Conservation (phyloP, 768 basidiomycete species). For the Termitomyces sp. region DNA sequence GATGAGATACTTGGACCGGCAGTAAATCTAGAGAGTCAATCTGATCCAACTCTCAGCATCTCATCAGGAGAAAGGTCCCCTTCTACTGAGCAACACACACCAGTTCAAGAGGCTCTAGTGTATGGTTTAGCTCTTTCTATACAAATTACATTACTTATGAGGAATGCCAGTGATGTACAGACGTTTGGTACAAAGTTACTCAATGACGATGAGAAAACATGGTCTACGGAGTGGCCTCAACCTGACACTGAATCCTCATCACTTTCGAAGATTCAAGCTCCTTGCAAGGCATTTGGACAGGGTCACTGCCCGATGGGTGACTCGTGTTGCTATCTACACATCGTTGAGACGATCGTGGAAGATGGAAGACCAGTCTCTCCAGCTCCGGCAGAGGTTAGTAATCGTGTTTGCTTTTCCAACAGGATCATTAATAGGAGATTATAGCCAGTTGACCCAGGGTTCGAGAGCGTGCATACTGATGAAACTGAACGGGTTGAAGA, state of each 20-base stretch:
- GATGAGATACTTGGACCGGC: not conserved
- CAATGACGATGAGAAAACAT: conserved; percentile 16
- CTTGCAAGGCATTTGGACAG: conserved; percentile 32
- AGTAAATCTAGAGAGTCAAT: not conserved
- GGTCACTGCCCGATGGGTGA: conserved; percentile 29
- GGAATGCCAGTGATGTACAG: not conserved
- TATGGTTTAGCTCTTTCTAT: not conserved
- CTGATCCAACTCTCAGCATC: too few relatives aligned
- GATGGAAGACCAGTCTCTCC: not conserved
- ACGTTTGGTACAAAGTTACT: not conserved
- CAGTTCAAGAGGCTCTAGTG: not conserved
- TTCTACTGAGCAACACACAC: not conserved
- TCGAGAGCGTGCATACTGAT: not conserved
- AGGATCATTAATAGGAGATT: not conserved
- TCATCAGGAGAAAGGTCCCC: not conserved
- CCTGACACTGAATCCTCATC: conserved; percentile 5
- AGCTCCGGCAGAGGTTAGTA: conserved; percentile 1
- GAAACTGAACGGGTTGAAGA: not conserved
- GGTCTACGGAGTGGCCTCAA: conserved; percentile 15
- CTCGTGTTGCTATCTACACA: conserved; percentile 25
- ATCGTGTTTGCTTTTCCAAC: not conserved
- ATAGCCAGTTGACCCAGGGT: not conserved
- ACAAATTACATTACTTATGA: not conserved
- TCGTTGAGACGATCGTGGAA: conserved; percentile 13
- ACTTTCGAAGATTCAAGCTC: conserved; percentile 17